Percentiles rank a stretch among this genome's conserved stretches.
These are phyloP conservation scores for Trichoderma gracile DNA, from an alignment of 2,329 filamentous ascomycete species.

Conservation along the genomic window DNA sequence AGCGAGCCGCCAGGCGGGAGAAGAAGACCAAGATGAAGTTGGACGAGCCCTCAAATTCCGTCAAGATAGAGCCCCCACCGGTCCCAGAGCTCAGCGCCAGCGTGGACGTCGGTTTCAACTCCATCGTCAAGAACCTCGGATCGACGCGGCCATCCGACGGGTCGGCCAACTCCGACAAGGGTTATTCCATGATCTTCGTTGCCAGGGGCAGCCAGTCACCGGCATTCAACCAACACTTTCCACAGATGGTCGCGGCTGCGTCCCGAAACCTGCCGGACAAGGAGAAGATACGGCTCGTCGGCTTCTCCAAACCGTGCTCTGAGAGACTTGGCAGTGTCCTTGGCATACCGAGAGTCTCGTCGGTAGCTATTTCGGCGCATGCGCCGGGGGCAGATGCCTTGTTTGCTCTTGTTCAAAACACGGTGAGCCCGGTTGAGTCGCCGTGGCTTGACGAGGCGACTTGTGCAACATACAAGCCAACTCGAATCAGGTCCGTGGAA, in stretches of 20 bases:
- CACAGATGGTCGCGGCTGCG: constrained; percentile 54
- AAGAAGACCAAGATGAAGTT: constrained; percentile 30
- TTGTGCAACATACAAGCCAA: constrained; percentile 35
- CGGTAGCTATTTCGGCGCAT: constrained; percentile 58
- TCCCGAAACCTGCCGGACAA: constrained; percentile 44
- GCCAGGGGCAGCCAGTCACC: constrained; percentile 58
- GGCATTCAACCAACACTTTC: constrained; percentile 61
- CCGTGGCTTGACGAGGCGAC: constrained; percentile 50
- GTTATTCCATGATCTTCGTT: constrained; percentile 59
- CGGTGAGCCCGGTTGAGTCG: constrained; percentile 54
- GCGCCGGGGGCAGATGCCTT: constrained; percentile 60
- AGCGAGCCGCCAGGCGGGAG: constrained; percentile 54
- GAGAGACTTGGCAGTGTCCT: constrained; percentile 57
- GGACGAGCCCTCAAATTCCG: constrained; percentile 1
- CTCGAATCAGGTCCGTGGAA: constrained; percentile 41
- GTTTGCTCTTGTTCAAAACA: constrained; percentile 54
- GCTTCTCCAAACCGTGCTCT: constrained; percentile 62
- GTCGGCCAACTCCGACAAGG: neutral
- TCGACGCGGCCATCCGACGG: constrained; percentile 33
- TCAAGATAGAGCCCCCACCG: constrained; percentile 36
- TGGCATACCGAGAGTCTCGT: constrained; percentile 64
- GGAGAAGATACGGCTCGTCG: constrained; percentile 57
- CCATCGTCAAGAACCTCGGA: constrained; percentile 62
- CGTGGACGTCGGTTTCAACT: constrained; percentile 65
- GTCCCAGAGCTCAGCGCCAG: constrained; percentile 55